Percentiles rank a stretch among this genome's conserved stretches.
Conservation (phyloP, 225 moss, liverwort and hornwort species). For the Marchantia paleacea region DNA sequence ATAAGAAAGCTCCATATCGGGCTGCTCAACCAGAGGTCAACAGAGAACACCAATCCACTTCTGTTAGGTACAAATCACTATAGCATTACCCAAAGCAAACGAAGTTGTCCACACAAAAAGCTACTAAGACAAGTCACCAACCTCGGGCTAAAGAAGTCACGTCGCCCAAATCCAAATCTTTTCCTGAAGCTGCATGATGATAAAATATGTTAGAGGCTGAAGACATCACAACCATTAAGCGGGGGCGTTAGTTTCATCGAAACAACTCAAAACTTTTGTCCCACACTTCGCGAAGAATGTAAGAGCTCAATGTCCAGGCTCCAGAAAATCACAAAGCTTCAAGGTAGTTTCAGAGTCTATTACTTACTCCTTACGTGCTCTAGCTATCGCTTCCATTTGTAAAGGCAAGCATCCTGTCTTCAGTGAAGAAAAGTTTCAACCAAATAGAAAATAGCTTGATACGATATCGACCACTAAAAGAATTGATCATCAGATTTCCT, state of each 20-base stretch:
- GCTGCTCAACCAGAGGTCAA: slow-evolving; percentile 33
- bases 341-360: too few species aligned
- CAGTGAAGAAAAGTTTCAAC: too few species aligned
- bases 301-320: too few species aligned
- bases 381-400: too few species aligned
- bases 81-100: too few species aligned
- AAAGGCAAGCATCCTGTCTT: too few species aligned
- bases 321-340: too few species aligned
- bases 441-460: too few species aligned
- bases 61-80: background rate
- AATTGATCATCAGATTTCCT: background rate
- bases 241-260: too few species aligned
- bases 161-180: slow-evolving; percentile 57
- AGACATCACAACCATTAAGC: background rate
- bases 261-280: background rate
- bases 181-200: slow-evolving; percentile 39
- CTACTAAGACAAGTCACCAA: slow-evolving; percentile 15
- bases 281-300: background rate
- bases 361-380: too few species aligned
- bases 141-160: slow-evolving; percentile 69
- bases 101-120: background rate
- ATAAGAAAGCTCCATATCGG: slow-evolving; percentile 70
- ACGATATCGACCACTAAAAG: too few species aligned
- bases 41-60: background rate
- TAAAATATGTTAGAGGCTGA: slow-evolving; percentile 10